phyloP scores from a whole-genome alignment of 257 asterid species.

The Solanum bulbocastanum region DNA sequence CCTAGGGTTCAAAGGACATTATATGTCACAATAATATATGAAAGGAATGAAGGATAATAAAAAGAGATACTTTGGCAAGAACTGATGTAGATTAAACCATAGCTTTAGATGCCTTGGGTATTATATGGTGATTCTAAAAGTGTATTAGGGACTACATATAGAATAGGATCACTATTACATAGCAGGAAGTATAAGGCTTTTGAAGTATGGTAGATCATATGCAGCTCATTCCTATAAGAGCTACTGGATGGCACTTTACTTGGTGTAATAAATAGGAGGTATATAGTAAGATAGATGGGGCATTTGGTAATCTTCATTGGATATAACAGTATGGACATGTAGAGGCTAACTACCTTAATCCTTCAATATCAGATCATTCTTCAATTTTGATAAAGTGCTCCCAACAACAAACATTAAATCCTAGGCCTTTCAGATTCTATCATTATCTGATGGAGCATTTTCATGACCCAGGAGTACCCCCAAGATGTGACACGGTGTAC shows the following conservation, averaged over 20 bases:
- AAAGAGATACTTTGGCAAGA: background rate
- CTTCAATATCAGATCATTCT: background rate
- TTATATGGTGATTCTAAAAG: background rate
- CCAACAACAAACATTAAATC: background rate
- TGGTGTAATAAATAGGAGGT: background rate
- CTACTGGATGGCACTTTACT: background rate
- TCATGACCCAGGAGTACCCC: too few relatives aligned
- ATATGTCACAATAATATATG: background rate
- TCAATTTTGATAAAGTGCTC: background rate
- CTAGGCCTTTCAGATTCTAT: background rate
- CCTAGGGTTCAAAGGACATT: background rate
- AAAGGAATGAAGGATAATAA: background rate
- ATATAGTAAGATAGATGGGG: background rate
- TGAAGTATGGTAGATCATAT: background rate
- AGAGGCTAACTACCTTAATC: background rate
- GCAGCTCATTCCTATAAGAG: background rate
- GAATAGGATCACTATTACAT: background rate
- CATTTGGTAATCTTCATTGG: background rate
- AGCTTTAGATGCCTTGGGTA: background rate
- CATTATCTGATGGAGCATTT: too few relatives aligned
- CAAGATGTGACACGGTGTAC: too few relatives aligned
- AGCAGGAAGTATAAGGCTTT: rapidly evolving
- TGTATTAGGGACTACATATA: background rate
- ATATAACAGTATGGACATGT: background rate
- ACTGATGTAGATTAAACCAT: background rate